These are phyloP conservation scores for Lasiodiplodia citricola DNA, from an alignment of 2,329 filamentous ascomycete genomes.

Conservation along the genomic window DNA sequence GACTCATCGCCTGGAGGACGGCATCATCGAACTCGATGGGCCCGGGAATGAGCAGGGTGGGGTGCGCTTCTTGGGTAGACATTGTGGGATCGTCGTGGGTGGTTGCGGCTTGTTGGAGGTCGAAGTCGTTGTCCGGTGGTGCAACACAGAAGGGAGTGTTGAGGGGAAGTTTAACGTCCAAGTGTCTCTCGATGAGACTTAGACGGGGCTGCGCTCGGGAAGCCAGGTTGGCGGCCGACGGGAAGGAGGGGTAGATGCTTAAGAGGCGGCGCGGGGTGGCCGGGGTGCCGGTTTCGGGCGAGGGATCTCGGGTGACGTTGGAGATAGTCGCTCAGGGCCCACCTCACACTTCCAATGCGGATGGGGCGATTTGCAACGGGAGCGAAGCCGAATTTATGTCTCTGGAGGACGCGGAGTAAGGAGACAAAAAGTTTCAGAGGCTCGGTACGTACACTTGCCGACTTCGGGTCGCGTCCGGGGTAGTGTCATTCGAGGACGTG, in stretches of 20 bases:
- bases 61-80: conserved; percentile 65
- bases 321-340: conserved; percentile 3
- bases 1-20: conserved; percentile 91
- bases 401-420: neutral
- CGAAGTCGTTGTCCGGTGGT: conserved; percentile 59
- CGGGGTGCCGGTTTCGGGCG: conserved; percentile 19
- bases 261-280: conserved; percentile 21
- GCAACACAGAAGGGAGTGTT: conserved; percentile 67
- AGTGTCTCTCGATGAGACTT: conserved; percentile 66
- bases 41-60: conserved; percentile 90
- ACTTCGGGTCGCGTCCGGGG: conserved; percentile 17
- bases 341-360: conserved; percentile 17
- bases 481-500: conserved; percentile 16
- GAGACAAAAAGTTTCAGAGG: conserved; percentile 14
- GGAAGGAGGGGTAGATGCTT: conserved; percentile 35
- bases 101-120: conserved; percentile 34
- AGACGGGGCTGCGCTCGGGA: conserved; percentile 56
- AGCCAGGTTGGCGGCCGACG: conserved; percentile 51
- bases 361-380: conserved; percentile 7
- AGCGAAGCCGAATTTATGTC: conserved; percentile 2
- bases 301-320: conserved; percentile 11
- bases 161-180: conserved; percentile 61
- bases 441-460: conserved; percentile 20
- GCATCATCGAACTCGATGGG: conserved; percentile 99
- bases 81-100: conserved; percentile 47